Evolutionary conservation across 2,329 filamentous ascomycete species (phyloP).

Genomic region (Akanthomyces dipterigenus): DNA sequence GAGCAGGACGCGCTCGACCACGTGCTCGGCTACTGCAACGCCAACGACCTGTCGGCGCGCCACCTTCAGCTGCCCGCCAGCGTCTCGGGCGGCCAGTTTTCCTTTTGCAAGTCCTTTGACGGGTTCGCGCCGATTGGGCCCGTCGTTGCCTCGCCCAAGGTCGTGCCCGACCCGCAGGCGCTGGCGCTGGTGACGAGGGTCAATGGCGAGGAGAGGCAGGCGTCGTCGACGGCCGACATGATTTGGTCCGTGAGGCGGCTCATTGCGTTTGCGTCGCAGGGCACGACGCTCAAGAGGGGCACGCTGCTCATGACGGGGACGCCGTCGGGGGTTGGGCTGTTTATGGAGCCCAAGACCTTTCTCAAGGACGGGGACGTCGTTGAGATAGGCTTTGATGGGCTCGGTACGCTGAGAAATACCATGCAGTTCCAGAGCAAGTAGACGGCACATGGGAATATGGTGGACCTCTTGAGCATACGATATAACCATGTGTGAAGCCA

Average conservation of each 20-base stretch:
- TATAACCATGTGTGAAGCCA: no score
- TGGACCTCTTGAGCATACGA: no score
- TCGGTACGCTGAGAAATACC: background rate
- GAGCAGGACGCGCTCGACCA: slow-evolving; percentile 41
- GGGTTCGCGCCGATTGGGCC: slow-evolving; percentile 46
- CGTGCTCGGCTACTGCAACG: slow-evolving; percentile 50
- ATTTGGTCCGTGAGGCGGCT: slow-evolving; percentile 36
- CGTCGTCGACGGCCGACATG: slow-evolving; percentile 37
- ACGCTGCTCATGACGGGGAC: slow-evolving; percentile 46
- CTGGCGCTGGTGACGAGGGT: slow-evolving; percentile 24
- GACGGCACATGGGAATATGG: background rate
- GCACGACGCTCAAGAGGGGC: slow-evolving; percentile 35
- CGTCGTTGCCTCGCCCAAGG: slow-evolving; percentile 20
- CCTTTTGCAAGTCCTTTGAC: slow-evolving; percentile 44
- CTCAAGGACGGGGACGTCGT: slow-evolving; percentile 30
- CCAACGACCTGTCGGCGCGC: slow-evolving; percentile 46
- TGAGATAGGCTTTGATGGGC: slow-evolving; percentile 15
- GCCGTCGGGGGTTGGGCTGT: slow-evolving; percentile 31
- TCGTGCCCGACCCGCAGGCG: slow-evolving; percentile 15
- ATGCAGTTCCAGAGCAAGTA: background rate
- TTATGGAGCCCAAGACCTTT: slow-evolving; percentile 21
- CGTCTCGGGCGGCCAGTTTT: slow-evolving; percentile 34
- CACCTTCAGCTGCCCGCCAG: slow-evolving; percentile 40
- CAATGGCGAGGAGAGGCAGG: slow-evolving; percentile 39
- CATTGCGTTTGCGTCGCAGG: slow-evolving; percentile 30